phyloP scores from a whole-genome alignment of 371 early-diverging fungal species.

The Mortierella sp. region DNA sequence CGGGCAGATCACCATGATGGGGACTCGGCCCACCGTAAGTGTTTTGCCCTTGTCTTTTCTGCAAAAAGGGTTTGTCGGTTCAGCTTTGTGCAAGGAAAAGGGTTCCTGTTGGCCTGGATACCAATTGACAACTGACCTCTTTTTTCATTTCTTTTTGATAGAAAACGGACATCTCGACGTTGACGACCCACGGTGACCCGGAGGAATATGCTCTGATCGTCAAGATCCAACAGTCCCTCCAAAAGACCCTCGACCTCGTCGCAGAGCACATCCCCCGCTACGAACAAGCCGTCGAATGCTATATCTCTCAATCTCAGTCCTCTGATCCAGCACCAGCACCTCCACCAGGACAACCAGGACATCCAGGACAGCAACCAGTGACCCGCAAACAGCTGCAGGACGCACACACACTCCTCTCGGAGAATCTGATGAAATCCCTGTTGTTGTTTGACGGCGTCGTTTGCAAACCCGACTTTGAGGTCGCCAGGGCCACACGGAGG shows the following conservation, averaged over 20 bases:
- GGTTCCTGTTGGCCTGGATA: too few species aligned
- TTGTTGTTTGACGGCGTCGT: conserved; percentile 69
- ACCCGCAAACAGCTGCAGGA: conserved; percentile 62
- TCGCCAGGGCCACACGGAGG: conserved; percentile 69
- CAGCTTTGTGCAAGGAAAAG: too few species aligned
- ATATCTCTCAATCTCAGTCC: conserved; percentile 30
- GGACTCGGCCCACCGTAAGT: conserved; percentile 68
- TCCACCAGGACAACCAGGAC: neutral
- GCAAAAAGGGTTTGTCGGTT: too few species aligned
- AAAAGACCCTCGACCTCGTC: conserved; percentile 34
- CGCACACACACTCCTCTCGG: conserved; percentile 63
- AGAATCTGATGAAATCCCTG: conserved; percentile 68
- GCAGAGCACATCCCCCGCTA: conserved; percentile 50
- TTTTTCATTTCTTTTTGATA: conserved; percentile 17
- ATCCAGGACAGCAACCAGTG: conserved; percentile 15
- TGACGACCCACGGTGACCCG: conserved; percentile 63
- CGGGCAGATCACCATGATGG: conserved; percentile 65
- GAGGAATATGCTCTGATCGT: conserved; percentile 57
- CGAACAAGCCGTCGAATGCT: conserved; percentile 35
- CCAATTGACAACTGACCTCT: too few species aligned
- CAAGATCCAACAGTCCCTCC: conserved; percentile 41
- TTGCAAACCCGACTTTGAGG: conserved; percentile 67
- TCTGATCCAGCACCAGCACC: neutral
- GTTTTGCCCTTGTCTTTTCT: neutral
- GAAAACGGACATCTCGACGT: conserved; percentile 57